Evolutionary conservation across 1,284 basidiomycete species (phyloP), one percentile per base, ranked within the genome.

Genomic region (Cronartium quercuum): DNA sequence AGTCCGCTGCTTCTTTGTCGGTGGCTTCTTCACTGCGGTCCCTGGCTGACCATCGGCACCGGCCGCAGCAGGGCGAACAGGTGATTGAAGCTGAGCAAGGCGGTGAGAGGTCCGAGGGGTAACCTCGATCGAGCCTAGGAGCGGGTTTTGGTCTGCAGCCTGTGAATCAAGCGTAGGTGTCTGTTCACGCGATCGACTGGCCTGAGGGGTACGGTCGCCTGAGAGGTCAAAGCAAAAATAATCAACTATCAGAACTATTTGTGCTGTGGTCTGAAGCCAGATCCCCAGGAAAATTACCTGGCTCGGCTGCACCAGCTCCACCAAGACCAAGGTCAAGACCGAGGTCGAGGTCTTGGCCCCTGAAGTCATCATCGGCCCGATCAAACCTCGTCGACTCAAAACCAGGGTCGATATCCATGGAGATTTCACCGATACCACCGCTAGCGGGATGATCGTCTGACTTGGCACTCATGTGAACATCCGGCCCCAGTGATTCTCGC

Each of bases 51-150:
- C 60, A 35, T 60, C 58, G 21, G 7, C 21, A 12, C 34, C 58
- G 3, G 5, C 58, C 21, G 15, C 58, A 51, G 47, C 10, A 51
- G 58, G 58, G n/a, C 34, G 58, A 24, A 35, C n/a, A 29, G 61
- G 69, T 6, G 69, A 71, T n/a, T 58, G 61, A 44, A 64, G 44
- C 60, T 69, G 68, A 24, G 68, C 68, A 10, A 69, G 68, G 24
- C 41, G 58, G 62, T 62, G 58, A 42, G 68, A 69, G 13, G 68
- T 69, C 6, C 68, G 58, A 34, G 68, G 68, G 21, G 68, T 69
- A 35, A 69, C 57, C 34, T 69, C 58, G 18, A 69, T 12, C 37
- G 47, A 60, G 47, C 61, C 58, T 15, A 69, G 68, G 40, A 69
- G 35, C 24, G 58, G 40, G 42, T 69, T 62, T 34, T 51, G 47